Evolutionary conservation across 2,329 filamentous ascomycete genomes (phyloP).

Genomic region (Rhynchosporium secalis): DNA sequence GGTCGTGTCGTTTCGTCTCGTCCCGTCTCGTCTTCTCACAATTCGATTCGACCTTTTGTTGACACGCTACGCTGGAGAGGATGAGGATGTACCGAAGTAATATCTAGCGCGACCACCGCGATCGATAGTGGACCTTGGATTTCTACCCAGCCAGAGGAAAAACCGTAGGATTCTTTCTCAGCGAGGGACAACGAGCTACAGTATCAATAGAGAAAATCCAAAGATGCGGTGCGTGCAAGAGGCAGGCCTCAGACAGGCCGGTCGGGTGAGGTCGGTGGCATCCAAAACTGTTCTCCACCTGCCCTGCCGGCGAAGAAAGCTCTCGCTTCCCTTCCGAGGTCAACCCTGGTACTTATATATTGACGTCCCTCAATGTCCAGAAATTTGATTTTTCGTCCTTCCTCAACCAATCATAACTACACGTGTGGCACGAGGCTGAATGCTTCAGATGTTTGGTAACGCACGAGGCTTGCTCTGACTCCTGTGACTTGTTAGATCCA

Average conservation of each 20-base stretch:
- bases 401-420: not conserved
- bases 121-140: not conserved
- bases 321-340: not conserved
- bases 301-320: not conserved
- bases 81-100: not conserved
- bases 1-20: not conserved
- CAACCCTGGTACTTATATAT: not conserved
- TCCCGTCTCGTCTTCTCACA: not conserved
- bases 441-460: not conserved
- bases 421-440: not conserved
- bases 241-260: not conserved
- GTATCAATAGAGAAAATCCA: not conserved
- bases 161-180: not conserved
- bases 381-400: not conserved
- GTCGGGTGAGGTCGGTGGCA: not conserved
- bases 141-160: not conserved
- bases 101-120: not conserved
- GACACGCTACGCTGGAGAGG: not conserved
- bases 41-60: not conserved
- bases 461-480: not conserved
- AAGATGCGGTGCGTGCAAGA: not conserved
- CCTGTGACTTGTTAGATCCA: not conserved
- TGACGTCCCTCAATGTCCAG: not conserved
- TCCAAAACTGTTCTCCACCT: not conserved
- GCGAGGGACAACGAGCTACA: conserved; percentile 2